These are phyloP conservation scores for Colletotrichum viniferum DNA, from an alignment of 2,329 filamentous ascomycete species.

Conservation along the genomic window DNA sequence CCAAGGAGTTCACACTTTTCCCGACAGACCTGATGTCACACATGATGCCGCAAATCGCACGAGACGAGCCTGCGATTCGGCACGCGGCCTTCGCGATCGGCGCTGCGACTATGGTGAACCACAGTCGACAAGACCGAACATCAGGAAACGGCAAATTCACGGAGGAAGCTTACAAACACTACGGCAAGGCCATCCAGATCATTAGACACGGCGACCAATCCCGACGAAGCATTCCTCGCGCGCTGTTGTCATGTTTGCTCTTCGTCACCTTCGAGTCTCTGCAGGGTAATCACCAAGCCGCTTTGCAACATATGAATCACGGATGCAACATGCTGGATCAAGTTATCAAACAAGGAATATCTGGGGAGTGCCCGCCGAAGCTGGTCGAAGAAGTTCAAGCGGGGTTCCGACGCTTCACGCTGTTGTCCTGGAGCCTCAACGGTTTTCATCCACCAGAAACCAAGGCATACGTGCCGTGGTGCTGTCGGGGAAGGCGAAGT, in stretches of 20 bases:
- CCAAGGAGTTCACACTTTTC: neutral
- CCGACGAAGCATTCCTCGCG: constrained; percentile 37
- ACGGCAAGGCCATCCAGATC: constrained; percentile 43
- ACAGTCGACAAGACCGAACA: constrained; percentile 26
- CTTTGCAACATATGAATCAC: constrained; percentile 42
- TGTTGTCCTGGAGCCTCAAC: neutral
- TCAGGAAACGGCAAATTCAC: neutral
- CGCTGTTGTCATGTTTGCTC: constrained; percentile 41
- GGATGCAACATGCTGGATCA: constrained; percentile 25
- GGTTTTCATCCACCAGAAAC: neutral
- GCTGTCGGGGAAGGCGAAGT: neutral
- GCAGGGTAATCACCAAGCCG: constrained; percentile 40
- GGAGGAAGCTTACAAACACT: constrained; percentile 37
- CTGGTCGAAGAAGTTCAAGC: neutral
- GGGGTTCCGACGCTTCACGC: constrained; percentile 1
- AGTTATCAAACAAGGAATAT: neutral
- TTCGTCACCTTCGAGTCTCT: constrained; percentile 47
- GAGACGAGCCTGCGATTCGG: constrained; percentile 29
- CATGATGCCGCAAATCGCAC: constrained; percentile 23
- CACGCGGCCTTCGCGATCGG: constrained; percentile 46
- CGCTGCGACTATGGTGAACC: constrained; percentile 31
- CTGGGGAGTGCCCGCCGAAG: neutral
- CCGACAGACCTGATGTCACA: neutral
- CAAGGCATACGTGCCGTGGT: constrained; percentile 1
- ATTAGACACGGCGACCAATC: constrained; percentile 34